phyloP scores from a whole-genome alignment of 2,329 filamentous ascomycete genomes.

The Fusarium goolgardi region DNA sequence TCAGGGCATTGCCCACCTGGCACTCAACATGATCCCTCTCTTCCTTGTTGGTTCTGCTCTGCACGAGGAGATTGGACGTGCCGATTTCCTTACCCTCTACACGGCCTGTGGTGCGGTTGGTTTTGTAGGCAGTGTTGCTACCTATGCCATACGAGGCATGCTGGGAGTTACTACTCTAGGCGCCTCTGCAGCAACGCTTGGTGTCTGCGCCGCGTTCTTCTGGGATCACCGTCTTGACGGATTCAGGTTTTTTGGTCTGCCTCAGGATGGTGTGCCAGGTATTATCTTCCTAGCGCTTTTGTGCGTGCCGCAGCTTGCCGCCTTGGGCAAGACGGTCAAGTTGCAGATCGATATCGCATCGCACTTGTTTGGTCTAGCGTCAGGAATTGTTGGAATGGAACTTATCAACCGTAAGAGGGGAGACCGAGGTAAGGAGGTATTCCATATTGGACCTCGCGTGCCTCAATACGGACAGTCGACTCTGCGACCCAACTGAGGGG shows the following conservation, averaged over 20 bases:
- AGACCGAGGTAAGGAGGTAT: conserved; percentile 33
- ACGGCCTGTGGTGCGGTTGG: conserved; percentile 68
- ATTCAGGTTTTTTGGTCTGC: conserved; percentile 68
- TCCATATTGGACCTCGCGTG: conserved; percentile 24
- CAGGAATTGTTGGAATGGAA: conserved; percentile 58
- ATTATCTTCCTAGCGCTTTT: conserved; percentile 65
- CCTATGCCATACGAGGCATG: conserved; percentile 59
- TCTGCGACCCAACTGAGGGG: conserved; percentile 11
- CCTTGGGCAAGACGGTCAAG: conserved; percentile 56
- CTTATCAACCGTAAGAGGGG: conserved; percentile 44
- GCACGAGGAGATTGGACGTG: conserved; percentile 77
- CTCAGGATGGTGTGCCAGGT: conserved; percentile 67
- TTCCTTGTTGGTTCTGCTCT: conserved; percentile 74
- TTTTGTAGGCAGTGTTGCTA: conserved; percentile 67
- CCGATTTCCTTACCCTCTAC: conserved; percentile 76
- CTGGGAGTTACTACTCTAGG: conserved; percentile 68
- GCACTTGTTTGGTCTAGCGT: conserved; percentile 63
- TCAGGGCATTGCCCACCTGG: conserved; percentile 69
- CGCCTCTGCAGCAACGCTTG: conserved; percentile 73
- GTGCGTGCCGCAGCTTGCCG: conserved; percentile 62
- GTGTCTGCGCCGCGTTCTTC: conserved; percentile 71
- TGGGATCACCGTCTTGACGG: conserved; percentile 67
- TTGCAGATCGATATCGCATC: conserved; percentile 63
- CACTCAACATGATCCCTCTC: conserved; percentile 73
- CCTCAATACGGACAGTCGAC: conserved; percentile 3